Conservation (phyloP, 2,329 filamentous ascomycete species). For the Incumbomyces lentus region DNA sequence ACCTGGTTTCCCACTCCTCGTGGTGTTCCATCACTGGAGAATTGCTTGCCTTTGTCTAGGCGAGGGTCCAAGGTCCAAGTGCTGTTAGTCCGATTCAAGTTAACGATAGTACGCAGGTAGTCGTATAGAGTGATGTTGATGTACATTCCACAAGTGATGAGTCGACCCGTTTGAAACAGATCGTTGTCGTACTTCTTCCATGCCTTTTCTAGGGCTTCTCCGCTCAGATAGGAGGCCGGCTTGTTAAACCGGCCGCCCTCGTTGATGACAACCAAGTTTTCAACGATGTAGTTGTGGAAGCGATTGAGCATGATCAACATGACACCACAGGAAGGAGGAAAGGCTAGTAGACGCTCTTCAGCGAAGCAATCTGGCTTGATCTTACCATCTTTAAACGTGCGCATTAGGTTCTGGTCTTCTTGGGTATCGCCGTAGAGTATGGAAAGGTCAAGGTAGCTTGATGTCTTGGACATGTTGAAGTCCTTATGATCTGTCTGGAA, state of each 20-base stretch:
- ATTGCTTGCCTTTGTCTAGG: conserved; percentile 51
- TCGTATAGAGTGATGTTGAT: conserved; percentile 70
- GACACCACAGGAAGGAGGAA: conserved; percentile 62
- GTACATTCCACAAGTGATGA: conserved; percentile 66
- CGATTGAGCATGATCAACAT: conserved; percentile 61
- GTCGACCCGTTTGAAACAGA: conserved; percentile 65
- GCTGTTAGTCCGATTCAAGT: conserved; percentile 60
- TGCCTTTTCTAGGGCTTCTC: conserved; percentile 38
- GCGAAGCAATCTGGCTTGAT: conserved; percentile 65
- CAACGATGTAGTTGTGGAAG: conserved; percentile 80
- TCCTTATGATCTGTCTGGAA: conserved; percentile 60
- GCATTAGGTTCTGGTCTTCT: conserved; percentile 40
- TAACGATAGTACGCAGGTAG: conserved; percentile 69
- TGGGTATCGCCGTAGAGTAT: conserved; percentile 57
- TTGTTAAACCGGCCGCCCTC: conserved; percentile 68
- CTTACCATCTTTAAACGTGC: conserved; percentile 58
- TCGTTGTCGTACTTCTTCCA: conserved; percentile 67
- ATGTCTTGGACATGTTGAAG: conserved; percentile 53
- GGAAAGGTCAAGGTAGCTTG: conserved; percentile 61
- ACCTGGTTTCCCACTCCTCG: conserved; percentile 70
- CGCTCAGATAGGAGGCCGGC: conserved; percentile 42
- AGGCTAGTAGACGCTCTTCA: conserved; percentile 58
- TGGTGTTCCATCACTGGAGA: conserved; percentile 49
- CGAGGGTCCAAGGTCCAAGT: conserved; percentile 75
- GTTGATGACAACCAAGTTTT: conserved; percentile 74